Base-by-base conservation (phyloP, 116 monocot genomes). In the Posidonia oceanica region DNA sequence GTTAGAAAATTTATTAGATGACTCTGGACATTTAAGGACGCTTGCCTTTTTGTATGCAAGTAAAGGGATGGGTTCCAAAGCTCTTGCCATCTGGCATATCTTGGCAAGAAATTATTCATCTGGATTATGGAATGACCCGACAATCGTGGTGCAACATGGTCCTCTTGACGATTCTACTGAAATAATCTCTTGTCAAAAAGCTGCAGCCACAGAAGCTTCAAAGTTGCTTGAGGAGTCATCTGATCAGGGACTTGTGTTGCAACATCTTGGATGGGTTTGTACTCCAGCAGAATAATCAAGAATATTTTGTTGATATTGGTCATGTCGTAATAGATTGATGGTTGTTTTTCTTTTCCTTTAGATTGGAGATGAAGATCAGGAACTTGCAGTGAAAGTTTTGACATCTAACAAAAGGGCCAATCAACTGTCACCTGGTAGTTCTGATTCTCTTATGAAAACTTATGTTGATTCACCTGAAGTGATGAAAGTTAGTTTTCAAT, bases 1-100 rank as follows among this genome's bases (percentile, higher is more conserved):
- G 72, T 88, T 99, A 78, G 99, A 99, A 84, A 79, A 82, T 52
- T 79, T 99, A 41, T 85, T 99, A 75, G 86, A 88, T 76, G 93
- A 86, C 64, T 93, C 99, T 71, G 87, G 93, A 36, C 93, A 99
- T 81, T 85, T 90, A 80, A 81, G 90, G 76, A 99, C 99, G 15
- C 99, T 99, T 81, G 99, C 99, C 37, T 93, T 93, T 76, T 78
- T 99, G 75, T 93, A 93, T 83, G 99, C 91, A 39, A 90, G 93
- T 79, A 90, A 90, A 88, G 90, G 84, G 61, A 93, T 93, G 93
- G 72, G 29, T 65, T 86, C 93, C 52, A 90, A 99, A 73, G 85
- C 99, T 82, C 86, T 93, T 69, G 42, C 76, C 37, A 93, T 93
- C 40, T 99, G 99, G 99, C 88, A 83, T 54, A 67, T 80, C 6